Evolutionary conservation across 2,329 filamentous ascomycete genomes (phyloP).

Genomic region (Scolecobasidium constrictum): DNA sequence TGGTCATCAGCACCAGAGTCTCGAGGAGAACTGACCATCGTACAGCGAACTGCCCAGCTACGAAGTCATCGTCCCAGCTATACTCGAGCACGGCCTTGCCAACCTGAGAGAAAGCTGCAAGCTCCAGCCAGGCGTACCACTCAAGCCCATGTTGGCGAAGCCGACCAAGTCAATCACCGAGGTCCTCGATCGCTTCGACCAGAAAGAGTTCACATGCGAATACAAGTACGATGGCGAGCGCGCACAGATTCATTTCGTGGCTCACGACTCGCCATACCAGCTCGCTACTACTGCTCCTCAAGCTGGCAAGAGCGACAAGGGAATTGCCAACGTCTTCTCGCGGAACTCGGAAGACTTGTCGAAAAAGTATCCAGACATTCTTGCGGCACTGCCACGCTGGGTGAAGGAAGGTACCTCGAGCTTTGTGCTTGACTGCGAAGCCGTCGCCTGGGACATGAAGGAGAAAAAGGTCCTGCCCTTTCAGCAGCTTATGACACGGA

Average conservation of each 20-base stretch:
- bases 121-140: conserved; percentile 80
- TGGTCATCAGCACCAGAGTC: background rate
- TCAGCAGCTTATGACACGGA: conserved; percentile 95
- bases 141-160: conserved; percentile 98
- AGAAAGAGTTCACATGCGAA: conserved; percentile 92
- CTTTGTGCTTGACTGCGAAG: conserved; percentile 98
- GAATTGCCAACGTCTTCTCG: conserved; percentile 89
- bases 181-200: conserved; percentile 90
- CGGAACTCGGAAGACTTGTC: conserved; percentile 94
- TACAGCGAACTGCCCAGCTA: conserved; percentile 83
- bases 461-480: conserved; percentile 96
- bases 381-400: conserved; percentile 80
- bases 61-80: conserved; percentile 84
- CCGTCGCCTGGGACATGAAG: conserved; percentile 87
- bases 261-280: conserved; percentile 62
- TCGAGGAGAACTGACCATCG: conserved; percentile 22
- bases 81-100: conserved; percentile 77
- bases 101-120: conserved; percentile 78
- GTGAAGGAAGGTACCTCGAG: conserved; percentile 82
- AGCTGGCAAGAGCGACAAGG: conserved; percentile 56
- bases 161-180: conserved; percentile 97
- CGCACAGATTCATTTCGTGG: conserved; percentile 96
- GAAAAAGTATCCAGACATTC: conserved; percentile 94
- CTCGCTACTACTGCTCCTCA: conserved; percentile 48
- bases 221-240: conserved; percentile 98